phyloP scores from a whole-genome alignment of 192 early-diverging fungal species.

The Coemansia sp. region DNA sequence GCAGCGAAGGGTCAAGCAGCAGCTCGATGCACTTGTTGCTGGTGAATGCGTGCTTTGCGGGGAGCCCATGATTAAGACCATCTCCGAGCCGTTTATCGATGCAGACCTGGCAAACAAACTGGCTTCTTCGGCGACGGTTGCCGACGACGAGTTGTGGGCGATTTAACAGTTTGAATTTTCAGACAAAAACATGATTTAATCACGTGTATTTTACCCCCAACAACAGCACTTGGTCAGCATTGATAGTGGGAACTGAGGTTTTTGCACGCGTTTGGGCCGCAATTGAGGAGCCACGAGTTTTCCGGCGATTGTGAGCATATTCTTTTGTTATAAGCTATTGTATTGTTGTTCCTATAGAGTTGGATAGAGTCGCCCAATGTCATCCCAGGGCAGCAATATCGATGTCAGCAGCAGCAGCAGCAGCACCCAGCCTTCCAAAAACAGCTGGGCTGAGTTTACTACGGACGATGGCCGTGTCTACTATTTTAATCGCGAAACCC shows the following conservation, averaged over 20 bases:
- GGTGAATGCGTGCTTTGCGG: conserved; percentile 94
- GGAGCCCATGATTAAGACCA: conserved; percentile 89
- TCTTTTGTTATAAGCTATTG: not conserved
- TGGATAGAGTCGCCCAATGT: not conserved
- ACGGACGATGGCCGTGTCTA: conserved; percentile 83
- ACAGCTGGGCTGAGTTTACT: conserved; percentile 71
- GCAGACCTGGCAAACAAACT: conserved; percentile 48
- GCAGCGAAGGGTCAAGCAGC: conserved; percentile 54
- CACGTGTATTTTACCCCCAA: conserved; percentile 3
- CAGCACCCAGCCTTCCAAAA: conserved; percentile 3
- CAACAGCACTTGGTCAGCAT: not conserved
- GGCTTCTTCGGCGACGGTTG: conserved; percentile 16
- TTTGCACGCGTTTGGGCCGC: no score
- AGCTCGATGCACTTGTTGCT: conserved; percentile 75
- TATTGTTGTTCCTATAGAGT: not conserved
- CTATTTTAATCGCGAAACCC: conserved; percentile 78
- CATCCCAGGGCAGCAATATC: not conserved
- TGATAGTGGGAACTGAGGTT: no score
- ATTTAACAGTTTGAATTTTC: conserved; percentile 43
- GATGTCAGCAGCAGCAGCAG: not conserved
- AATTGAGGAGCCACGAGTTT: no score
- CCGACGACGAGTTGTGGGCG: conserved; percentile 63
- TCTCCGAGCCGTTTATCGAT: conserved; percentile 77
- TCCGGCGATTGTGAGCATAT: no score
- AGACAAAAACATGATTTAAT: not conserved